phyloP scores from a whole-genome alignment of 768 basidiomycete genomes.

The Lactarius tabidus region DNA sequence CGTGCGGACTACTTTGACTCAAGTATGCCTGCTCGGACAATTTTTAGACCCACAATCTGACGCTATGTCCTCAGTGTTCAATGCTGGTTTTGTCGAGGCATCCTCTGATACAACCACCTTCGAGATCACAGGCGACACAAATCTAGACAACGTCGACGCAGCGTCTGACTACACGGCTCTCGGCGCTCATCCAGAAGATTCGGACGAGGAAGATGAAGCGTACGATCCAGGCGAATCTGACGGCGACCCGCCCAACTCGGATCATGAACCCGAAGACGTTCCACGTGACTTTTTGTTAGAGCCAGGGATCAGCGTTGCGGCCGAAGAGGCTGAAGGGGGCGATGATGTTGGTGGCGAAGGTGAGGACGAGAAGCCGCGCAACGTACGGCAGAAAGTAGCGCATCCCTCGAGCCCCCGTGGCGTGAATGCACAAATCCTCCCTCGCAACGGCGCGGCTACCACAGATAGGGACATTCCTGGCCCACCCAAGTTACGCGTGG shows the following conservation, averaged over 20 bases:
- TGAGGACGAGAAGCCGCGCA: conserved; percentile 26
- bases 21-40: conserved; percentile 34
- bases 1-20: conserved; percentile 76
- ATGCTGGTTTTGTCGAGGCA: conserved; percentile 64
- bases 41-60: not conserved
- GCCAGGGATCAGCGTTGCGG: not conserved
- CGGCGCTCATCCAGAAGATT: conserved; percentile 42
- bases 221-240: conserved; percentile 30
- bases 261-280: conserved; percentile 15
- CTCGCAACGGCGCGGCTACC: not conserved
- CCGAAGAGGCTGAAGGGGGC: not conserved
- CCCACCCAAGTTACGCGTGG: conserved; percentile 49
- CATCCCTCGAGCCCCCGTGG: conserved; percentile 41
- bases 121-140: conserved; percentile 28
- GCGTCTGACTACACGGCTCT: conserved; percentile 47
- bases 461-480: conserved; percentile 26
- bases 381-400: conserved; percentile 35
- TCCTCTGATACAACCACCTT: conserved; percentile 32
- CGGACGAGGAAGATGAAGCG: conserved; percentile 47
- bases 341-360: conserved; percentile 4
- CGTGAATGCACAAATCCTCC: conserved; percentile 15
- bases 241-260: conserved; percentile 21
- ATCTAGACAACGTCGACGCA: conserved; percentile 29
- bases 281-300: conserved; percentile 2
- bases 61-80: conserved; percentile 52